These are phyloP conservation scores for Mycosphaerelloides madeirae DNA, from an alignment of 2,329 filamentous ascomycete genomes.

Conservation along the genomic window DNA sequence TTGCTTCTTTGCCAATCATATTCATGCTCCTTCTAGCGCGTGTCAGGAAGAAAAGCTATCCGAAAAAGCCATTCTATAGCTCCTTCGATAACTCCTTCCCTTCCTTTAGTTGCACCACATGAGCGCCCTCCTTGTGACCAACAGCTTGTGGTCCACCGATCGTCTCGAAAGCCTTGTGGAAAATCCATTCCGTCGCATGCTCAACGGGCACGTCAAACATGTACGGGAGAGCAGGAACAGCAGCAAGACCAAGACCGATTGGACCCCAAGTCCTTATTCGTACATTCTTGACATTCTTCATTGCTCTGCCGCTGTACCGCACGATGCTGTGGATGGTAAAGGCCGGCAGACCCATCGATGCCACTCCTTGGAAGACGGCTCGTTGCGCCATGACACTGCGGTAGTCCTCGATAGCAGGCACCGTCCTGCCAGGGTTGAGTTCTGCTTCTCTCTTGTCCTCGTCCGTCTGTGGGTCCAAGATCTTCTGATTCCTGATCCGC, in stretches of 20 bases:
- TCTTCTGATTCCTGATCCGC: conserved; percentile 77
- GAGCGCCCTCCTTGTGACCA: conserved; percentile 34
- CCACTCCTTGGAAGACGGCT: conserved; percentile 82
- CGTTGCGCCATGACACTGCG: conserved; percentile 86
- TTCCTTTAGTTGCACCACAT: conserved; percentile 11
- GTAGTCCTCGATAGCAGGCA: conserved; percentile 81
- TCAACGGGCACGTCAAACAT: conserved; percentile 93
- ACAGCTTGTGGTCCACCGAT: conserved; percentile 63
- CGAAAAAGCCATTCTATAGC: conserved; percentile 25
- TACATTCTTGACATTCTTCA: conserved; percentile 76
- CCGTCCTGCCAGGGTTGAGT: conserved; percentile 22
- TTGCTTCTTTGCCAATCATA: conserved; percentile 1
- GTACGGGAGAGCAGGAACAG: conserved; percentile 75
- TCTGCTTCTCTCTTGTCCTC: conserved; percentile 32
- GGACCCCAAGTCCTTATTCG: conserved; percentile 78
- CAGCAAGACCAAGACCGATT: conserved; percentile 66
- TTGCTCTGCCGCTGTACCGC: conserved; percentile 75
- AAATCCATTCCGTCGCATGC: conserved; percentile 81
- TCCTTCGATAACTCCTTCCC: conserved; percentile 35
- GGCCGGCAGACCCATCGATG: conserved; percentile 88
- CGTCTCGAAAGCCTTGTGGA: conserved; percentile 73
- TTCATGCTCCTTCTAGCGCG: background rate
- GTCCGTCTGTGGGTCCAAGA: conserved; percentile 60
- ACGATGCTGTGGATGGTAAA: conserved; percentile 94
- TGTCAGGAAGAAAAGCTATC: background rate